Conservation (phyloP, 768 basidiomycete species). For the Chiua virens region DNA sequence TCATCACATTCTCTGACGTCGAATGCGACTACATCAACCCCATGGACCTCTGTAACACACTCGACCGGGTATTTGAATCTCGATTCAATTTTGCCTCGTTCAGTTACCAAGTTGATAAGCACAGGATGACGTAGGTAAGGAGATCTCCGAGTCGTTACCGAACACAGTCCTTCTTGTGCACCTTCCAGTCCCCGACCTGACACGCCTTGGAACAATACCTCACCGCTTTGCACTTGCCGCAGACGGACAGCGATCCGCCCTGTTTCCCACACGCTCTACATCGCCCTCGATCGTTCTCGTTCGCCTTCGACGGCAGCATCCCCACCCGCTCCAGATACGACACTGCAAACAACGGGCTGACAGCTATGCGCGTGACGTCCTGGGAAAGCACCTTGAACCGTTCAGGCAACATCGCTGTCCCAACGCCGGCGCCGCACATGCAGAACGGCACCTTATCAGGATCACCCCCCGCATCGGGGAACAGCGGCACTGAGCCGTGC, state of each 20-base stretch:
- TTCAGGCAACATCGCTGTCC: constrained; percentile 37
- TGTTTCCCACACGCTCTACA: constrained; percentile 25
- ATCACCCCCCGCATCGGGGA: constrained; percentile 30
- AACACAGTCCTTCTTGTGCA: constrained; percentile 40
- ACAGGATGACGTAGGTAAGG: too few species aligned
- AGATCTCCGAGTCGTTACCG: too few species aligned
- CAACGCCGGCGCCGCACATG: constrained; percentile 52
- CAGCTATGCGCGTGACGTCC: constrained; percentile 48
- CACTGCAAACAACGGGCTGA: constrained; percentile 54
- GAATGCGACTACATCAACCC: constrained; percentile 99
- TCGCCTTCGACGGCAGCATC: not conserved
- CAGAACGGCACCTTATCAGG: constrained; percentile 46
- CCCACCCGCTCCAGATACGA: constrained; percentile 46
- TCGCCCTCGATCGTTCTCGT: not conserved
- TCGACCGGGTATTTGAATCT: constrained; percentile 75
- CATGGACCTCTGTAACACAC: constrained; percentile 99
- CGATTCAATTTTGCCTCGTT: not conserved
- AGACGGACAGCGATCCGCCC: constrained; percentile 28
- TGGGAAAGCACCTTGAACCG: constrained; percentile 42
- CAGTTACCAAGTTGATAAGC: constrained; percentile 3
- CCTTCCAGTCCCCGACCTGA: constrained; percentile 48
- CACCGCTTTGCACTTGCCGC: constrained; percentile 37
- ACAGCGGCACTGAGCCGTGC: constrained; percentile 37
- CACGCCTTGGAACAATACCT: constrained; percentile 46
- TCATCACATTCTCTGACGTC: constrained; percentile 99